phyloP scores from a whole-genome alignment of 2,329 filamentous ascomycete genomes.

The Hymenoscyphus linearis region DNA sequence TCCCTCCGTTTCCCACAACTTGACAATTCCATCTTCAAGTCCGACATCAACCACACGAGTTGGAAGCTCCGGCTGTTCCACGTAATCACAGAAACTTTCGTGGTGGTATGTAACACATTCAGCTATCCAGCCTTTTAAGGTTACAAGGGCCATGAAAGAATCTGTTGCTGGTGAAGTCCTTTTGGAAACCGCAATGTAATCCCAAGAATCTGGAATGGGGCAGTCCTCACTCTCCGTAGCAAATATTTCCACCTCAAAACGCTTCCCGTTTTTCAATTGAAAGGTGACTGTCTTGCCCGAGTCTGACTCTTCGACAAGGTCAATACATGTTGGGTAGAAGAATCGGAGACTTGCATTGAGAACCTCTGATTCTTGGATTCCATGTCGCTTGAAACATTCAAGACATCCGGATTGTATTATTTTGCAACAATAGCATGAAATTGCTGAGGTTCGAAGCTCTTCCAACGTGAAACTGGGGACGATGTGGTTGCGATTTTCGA shows the following conservation, averaged over 20 bases:
- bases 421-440: background rate
- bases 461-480: background rate
- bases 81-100: background rate
- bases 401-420: background rate
- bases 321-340: background rate
- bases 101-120: background rate
- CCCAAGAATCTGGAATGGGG: slow-evolving; percentile 1
- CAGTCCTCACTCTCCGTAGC: slow-evolving; percentile 2
- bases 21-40: background rate
- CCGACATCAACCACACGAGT: background rate
- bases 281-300: background rate
- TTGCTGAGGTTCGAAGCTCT: background rate
- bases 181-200: background rate
- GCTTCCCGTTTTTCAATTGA: background rate
- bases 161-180: slow-evolving; percentile 4
- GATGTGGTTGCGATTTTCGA: background rate
- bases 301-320: background rate
- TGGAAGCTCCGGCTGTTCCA: background rate
- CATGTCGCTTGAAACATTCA: slow-evolving; percentile 1
- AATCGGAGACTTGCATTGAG: background rate
- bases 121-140: background rate
- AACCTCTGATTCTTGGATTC: slow-evolving; percentile 1
- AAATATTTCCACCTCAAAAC: slow-evolving; percentile 3
- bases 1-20: slow-evolving; percentile 1
- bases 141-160: background rate